Conservation (phyloP, 306 rosid species). For the Sindora glabra region DNA sequence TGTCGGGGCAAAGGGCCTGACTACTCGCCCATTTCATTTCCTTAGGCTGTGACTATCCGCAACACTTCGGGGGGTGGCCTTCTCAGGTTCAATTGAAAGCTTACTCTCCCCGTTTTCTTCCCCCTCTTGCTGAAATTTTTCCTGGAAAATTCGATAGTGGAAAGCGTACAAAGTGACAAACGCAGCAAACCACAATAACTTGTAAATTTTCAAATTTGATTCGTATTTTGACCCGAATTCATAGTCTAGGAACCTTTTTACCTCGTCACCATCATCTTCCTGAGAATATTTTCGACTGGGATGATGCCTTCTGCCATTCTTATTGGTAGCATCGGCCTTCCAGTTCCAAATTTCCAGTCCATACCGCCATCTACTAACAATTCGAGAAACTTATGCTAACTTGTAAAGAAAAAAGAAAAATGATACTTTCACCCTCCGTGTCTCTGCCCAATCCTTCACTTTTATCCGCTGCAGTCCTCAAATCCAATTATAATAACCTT, state of each 20-base stretch:
- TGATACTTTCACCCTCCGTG: constrained; percentile 49
- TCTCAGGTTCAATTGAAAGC: constrained; percentile 17
- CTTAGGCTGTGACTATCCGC: constrained; percentile 50
- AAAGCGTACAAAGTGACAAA: not conserved
- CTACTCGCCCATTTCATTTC: not conserved
- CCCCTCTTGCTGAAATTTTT: constrained; percentile 10
- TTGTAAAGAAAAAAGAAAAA: constrained; percentile 24
- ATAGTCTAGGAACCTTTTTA: not conserved
- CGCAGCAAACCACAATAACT: not conserved
- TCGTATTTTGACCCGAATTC: not conserved
- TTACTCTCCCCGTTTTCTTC: not conserved
- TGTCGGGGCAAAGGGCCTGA: constrained; percentile 4
- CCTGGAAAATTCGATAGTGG: not conserved
- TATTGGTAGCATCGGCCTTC: too few relatives aligned
- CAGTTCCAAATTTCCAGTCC: not conserved
- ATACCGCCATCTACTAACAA: not conserved
- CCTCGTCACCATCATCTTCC: not conserved
- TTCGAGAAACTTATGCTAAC: constrained; percentile 21
- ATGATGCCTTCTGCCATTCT: not conserved
- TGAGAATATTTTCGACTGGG: not conserved
- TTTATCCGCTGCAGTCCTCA: constrained; percentile 28
- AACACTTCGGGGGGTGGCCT: constrained; percentile 56
- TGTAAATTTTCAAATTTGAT: not conserved
- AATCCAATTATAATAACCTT: constrained; percentile 19
- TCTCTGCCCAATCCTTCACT: constrained; percentile 38